Evolutionary conservation across 2,329 filamentous ascomycete genomes (phyloP).

Genomic region (Thermothelomyces thermophilus): DNA sequence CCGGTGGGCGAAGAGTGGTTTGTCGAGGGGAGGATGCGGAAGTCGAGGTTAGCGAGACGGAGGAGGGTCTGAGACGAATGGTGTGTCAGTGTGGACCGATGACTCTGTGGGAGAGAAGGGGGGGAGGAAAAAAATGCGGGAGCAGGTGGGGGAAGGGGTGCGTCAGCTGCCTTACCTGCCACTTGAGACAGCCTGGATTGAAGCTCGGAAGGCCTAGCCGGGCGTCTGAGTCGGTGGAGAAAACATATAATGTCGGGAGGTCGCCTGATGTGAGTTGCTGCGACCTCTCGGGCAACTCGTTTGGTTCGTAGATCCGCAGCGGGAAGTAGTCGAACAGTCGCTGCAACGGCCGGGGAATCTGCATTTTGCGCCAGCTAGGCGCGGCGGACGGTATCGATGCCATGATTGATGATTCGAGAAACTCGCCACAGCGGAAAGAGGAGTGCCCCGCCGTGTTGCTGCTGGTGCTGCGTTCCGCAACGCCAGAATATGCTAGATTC

Average conservation of each 20-base stretch:
- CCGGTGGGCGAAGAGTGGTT: slow-evolving; percentile 92
- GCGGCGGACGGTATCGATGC: slow-evolving; percentile 19
- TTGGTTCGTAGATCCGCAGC: slow-evolving; percentile 65
- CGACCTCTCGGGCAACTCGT: slow-evolving; percentile 63
- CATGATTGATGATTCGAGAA: neutral
- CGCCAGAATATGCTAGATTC: neutral
- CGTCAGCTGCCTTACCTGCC: slow-evolving; percentile 65
- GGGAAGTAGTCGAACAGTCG: slow-evolving; percentile 80
- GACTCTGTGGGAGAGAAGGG: too few species aligned
- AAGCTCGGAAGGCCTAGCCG: slow-evolving; percentile 62
- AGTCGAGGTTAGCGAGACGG: slow-evolving; percentile 64
- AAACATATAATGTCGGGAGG: slow-evolving; percentile 64
- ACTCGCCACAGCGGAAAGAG: neutral
- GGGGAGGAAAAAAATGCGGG: neutral
- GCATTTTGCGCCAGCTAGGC: slow-evolving; percentile 30
- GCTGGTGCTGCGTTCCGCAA: slow-evolving; percentile 1
- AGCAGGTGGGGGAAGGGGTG: neutral
- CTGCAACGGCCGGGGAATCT: slow-evolving; percentile 68
- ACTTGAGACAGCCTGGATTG: slow-evolving; percentile 91
- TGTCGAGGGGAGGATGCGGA: slow-evolving; percentile 64
- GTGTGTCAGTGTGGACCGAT: slow-evolving; percentile 1
- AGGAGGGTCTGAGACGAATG: slow-evolving; percentile 61
- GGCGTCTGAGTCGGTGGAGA: slow-evolving; percentile 60
- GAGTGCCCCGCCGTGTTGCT: neutral
- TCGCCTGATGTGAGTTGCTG: slow-evolving; percentile 30